Conservation (phyloP, 768 basidiomycete genomes). For the Termitomyces eurrhizus region DNA sequence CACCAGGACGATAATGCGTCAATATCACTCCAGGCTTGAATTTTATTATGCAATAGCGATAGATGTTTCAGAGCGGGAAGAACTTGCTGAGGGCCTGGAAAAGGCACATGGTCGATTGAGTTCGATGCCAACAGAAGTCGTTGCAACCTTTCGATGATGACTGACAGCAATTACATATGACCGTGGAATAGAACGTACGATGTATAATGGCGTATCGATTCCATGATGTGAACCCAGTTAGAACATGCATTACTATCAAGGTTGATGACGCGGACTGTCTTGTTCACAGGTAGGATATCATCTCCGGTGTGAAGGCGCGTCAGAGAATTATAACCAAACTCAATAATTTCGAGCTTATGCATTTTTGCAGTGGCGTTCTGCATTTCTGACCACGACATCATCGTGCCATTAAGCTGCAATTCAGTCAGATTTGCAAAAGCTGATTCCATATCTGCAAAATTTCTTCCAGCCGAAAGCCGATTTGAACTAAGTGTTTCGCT, state of each 20-base stretch:
- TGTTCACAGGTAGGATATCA: conserved; percentile 16
- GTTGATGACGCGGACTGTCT: conserved; percentile 52
- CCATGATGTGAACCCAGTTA: conserved; percentile 51
- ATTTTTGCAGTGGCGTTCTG: conserved; percentile 44
- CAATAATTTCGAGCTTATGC: conserved; percentile 51
- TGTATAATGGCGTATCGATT: conserved; percentile 38
- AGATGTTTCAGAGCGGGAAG: conserved; percentile 48
- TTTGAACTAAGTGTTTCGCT: conserved; percentile 51
- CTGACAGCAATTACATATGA: conserved; percentile 7
- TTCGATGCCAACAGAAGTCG: conserved; percentile 69
- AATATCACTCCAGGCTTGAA: conserved; percentile 57
- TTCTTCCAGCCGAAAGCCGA: conserved; percentile 46
- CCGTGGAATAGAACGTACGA: conserved; percentile 36
- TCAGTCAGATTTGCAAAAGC: conserved; percentile 56
- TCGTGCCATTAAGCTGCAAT: conserved; percentile 70
- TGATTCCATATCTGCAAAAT: conserved; percentile 24
- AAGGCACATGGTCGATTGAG: conserved; percentile 46
- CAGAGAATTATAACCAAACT: conserved; percentile 71
- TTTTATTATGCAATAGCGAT: conserved; percentile 56
- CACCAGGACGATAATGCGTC: conserved; percentile 69
- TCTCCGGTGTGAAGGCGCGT: conserved; percentile 25
- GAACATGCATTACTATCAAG: conserved; percentile 63
- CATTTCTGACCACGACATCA: conserved; percentile 71
- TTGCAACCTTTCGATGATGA: conserved; percentile 45
- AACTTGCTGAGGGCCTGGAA: conserved; percentile 23